Conservation (phyloP, 2,329 filamentous ascomycete species). For the Drechslerella stenobrocha region DNA sequence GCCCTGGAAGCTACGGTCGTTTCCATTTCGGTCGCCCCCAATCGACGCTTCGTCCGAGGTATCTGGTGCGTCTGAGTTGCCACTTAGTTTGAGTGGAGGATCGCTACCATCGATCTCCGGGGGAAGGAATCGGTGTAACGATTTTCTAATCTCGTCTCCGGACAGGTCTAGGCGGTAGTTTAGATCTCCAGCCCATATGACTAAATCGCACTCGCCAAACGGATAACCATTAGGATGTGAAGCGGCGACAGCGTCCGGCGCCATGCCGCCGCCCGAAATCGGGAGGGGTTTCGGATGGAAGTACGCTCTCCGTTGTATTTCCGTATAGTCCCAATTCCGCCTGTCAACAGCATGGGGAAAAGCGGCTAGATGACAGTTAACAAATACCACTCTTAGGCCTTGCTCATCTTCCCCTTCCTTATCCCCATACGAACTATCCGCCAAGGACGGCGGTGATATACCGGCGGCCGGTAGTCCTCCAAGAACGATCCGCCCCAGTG, state of each 20-base stretch:
- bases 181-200: slow-evolving; percentile 94
- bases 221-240: slow-evolving; percentile 34
- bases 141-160: slow-evolving; percentile 81
- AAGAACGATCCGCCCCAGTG: slow-evolving; percentile 76
- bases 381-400: slow-evolving; percentile 67
- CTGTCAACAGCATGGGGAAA: slow-evolving; percentile 81
- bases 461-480: slow-evolving; percentile 58
- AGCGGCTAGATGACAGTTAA: slow-evolving; percentile 89
- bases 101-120: slow-evolving; percentile 39
- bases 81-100: slow-evolving; percentile 11
- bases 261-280: slow-evolving; percentile 28
- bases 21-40: slow-evolving; percentile 62
- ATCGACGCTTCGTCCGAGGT: slow-evolving; percentile 78
- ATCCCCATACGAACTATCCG: slow-evolving; percentile 12
- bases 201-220: slow-evolving; percentile 81
- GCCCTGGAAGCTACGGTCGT: slow-evolving; percentile 32
- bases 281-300: slow-evolving; percentile 59
- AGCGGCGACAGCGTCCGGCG: slow-evolving; percentile 20
- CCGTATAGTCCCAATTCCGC: slow-evolving; percentile 83
- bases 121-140: slow-evolving; percentile 60
- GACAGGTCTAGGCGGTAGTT: slow-evolving; percentile 92
- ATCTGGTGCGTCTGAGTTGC: slow-evolving; percentile 56
- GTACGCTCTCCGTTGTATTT: slow-evolving; percentile 73
- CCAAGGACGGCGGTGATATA: slow-evolving; percentile 31
- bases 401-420: slow-evolving; percentile 68